These are phyloP conservation scores for Corylus americana DNA, from an alignment of 306 rosid species.

Conservation along the genomic window DNA sequence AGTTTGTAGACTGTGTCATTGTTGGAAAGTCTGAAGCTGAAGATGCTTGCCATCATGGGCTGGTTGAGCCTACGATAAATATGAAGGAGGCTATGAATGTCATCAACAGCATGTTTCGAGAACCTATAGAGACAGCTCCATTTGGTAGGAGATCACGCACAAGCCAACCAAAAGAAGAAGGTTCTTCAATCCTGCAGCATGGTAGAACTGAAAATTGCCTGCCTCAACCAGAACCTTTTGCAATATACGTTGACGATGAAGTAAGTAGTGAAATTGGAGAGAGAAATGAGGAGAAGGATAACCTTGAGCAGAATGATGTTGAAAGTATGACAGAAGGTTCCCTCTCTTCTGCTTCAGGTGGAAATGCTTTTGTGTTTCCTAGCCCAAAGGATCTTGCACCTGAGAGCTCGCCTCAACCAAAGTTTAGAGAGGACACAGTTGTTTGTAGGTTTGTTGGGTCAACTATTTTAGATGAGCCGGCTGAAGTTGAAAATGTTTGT, in stretches of 20 bases:
- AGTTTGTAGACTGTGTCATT: slow-evolving; percentile 77
- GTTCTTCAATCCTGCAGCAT: slow-evolving; percentile 38
- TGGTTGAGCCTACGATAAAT: slow-evolving; percentile 92
- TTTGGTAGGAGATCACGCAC: slow-evolving; percentile 46
- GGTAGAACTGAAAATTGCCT: slow-evolving; percentile 34
- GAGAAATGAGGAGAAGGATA: slow-evolving; percentile 28
- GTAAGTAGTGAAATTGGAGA: slow-evolving; percentile 29
- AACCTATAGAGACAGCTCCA: slow-evolving; percentile 63
- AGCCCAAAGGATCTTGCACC: slow-evolving; percentile 56
- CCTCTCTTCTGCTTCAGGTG: slow-evolving; percentile 44
- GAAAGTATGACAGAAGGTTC: slow-evolving; percentile 41
- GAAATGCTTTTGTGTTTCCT: slow-evolving; percentile 56
- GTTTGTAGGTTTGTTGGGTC: slow-evolving; percentile 91
- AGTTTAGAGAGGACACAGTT: slow-evolving; percentile 88
- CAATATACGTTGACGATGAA: slow-evolving; percentile 75
- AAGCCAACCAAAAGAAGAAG: slow-evolving; percentile 31
- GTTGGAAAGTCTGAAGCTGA: slow-evolving; percentile 80
- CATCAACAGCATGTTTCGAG: slow-evolving; percentile 83
- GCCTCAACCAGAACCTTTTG: slow-evolving; percentile 51
- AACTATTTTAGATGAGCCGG: slow-evolving; percentile 72
- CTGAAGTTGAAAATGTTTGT: slow-evolving; percentile 85
- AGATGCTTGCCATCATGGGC: slow-evolving; percentile 87
- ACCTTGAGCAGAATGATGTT: slow-evolving; percentile 27
- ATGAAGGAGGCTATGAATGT: slow-evolving; percentile 93
- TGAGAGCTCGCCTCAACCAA: slow-evolving; percentile 40